Evolutionary conservation across 2,329 filamentous ascomycete genomes (phyloP), one percentile per base, ranked within the genome.

Genomic region (Penicillium decumbens): DNA sequence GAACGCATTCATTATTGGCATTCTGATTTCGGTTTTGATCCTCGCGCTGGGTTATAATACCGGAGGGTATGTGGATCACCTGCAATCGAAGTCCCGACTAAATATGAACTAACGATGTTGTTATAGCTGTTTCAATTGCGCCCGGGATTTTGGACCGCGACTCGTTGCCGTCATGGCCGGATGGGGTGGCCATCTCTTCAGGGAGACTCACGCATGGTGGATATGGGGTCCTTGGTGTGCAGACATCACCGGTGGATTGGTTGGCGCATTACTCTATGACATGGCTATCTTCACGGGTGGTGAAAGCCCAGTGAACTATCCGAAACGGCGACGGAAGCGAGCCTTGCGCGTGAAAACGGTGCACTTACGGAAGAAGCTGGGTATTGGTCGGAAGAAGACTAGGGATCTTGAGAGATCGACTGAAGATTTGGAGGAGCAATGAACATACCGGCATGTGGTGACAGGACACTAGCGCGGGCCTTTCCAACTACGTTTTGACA

Each of bases 281-380:
- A 39, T 66, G n/a, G 53, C 63, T 5, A 69, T 72, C 13, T 72
- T 72, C 45, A 67, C 60, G 9, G 70, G 70, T 12, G 66, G 65
- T 3, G 69, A 72, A 51, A 66, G 61, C 43, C 68, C 65, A 1
- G 49, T 71, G 6, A 71, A 71, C 38, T 71, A 79, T 64, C 71
- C 73, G 3, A 73, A 73, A 1, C 62, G 60, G 15, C 65, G 70
- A 46, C 65, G 68, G 3, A 66, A 65, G 58, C 62, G 71, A 7
- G 69, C 66, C 3, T 51, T 62, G 1, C 53, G 59, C 54, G 80
- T 57, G 41, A 58, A 57, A 41, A 40, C 50, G 35, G 47, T 54
- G 28, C 62, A 65, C 24, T 12, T 61, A 18, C 44, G 57, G 25
- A 54, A 52, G 7, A 58, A 54, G 25, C 43, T 59, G 29, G 44